phyloP scores from a whole-genome alignment of 2,329 filamentous ascomycete species.

The Colletotrichum tropicale region DNA sequence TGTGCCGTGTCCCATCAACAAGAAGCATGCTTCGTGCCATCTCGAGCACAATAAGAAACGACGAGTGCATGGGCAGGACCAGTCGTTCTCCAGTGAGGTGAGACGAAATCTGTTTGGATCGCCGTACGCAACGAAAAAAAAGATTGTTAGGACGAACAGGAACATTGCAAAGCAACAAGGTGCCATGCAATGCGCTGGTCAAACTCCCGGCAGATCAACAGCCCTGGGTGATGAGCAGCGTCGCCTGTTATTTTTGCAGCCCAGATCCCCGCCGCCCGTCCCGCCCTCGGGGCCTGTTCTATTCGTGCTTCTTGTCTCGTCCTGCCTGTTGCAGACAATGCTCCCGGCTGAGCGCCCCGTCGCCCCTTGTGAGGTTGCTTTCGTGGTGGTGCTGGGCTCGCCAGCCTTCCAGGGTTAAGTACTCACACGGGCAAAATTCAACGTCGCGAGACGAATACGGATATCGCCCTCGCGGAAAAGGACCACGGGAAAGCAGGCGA shows the following conservation, averaged over 20 bases:
- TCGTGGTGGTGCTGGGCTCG: background rate
- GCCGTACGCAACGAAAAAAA: background rate
- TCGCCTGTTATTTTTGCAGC: background rate
- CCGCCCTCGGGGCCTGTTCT: background rate
- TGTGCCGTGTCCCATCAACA: background rate
- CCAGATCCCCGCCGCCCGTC: background rate
- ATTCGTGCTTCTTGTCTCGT: background rate
- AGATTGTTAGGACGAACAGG: background rate
- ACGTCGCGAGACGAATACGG: background rate
- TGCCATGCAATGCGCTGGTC: background rate
- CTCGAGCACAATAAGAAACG: background rate
- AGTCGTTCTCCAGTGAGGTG: background rate
- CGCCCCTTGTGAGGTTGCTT: background rate
- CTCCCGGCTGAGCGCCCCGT: background rate
- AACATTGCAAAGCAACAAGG: background rate
- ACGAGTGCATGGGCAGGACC: background rate
- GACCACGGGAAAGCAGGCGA: background rate
- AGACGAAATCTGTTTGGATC: constrained; percentile 7
- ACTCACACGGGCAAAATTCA: background rate
- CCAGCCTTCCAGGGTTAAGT: background rate
- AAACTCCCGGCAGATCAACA: background rate
- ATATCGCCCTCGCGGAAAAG: constrained; percentile 7
- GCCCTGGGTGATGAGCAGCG: background rate
- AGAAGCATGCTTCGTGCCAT: background rate
- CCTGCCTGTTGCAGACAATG: background rate